Conservation (phyloP, 345 rosid genomes). For the Triadica sebifera region DNA sequence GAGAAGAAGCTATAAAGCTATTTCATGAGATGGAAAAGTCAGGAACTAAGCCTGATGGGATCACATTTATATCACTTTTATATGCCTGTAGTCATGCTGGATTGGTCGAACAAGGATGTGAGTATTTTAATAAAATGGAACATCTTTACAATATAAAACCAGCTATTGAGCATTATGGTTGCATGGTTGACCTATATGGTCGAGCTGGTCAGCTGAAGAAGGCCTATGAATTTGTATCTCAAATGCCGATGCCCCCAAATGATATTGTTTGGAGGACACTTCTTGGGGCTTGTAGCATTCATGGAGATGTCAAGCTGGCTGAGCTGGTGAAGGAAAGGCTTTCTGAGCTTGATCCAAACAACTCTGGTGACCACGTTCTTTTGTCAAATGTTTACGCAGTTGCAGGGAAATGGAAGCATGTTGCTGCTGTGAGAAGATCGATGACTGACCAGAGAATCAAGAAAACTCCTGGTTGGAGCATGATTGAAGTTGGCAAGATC, state of each 20-base stretch:
- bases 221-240: conserved; percentile 65
- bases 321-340: conserved; percentile 71
- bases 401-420: conserved; percentile 76
- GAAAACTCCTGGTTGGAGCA: conserved; percentile 76
- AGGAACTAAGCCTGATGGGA: conserved; percentile 59
- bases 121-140: conserved; percentile 57
- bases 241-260: conserved; percentile 69
- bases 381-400: conserved; percentile 74
- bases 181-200: conserved; percentile 82
- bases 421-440: conserved; percentile 64
- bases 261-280: conserved; percentile 91
- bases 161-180: conserved; percentile 47
- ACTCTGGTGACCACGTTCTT: conserved; percentile 77
- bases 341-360: conserved; percentile 68
- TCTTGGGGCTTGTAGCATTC: conserved; percentile 86
- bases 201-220: conserved; percentile 82
- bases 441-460: conserved; percentile 52
- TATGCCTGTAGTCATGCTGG: conserved; percentile 98
- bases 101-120: conserved; percentile 76
- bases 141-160: conserved; percentile 58
- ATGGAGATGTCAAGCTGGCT: conserved; percentile 75
- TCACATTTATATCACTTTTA: conserved; percentile 67
- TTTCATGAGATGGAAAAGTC: conserved; percentile 61
- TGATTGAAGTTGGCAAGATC: conserved; percentile 57
- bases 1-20: conserved; percentile 59